Base-by-base conservation (phyloP, 257 asterid species). In the Avicennia marina region DNA sequence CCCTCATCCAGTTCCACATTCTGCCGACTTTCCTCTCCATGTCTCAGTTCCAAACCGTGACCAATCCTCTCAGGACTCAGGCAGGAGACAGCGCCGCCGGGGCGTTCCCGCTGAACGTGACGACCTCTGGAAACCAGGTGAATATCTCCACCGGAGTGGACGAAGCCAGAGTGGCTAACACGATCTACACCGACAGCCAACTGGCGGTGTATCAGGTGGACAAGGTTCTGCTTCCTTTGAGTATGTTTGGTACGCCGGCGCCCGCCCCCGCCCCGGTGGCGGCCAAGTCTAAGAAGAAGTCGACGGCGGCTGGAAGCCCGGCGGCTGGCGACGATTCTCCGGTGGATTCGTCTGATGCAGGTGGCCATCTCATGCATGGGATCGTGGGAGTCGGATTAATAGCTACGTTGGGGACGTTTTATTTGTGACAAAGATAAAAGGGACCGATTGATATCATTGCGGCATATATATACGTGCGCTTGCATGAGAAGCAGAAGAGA, bases 201-300 rank as follows among this genome's bases (percentile, higher is more conserved):
- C 80, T 90, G 52, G 98, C 95, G 0, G 85, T 90, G 33, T 87
- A 90, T 43, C 86, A 87, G 36, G 87, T 90, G 12, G 95, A 87
- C 34, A 73, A 81, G 67, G 96, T 90, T 33, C 87, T 90, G 46
- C 96, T 80, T 9, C 98, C 98, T 6, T 6, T 82, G 52, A 81
- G 84, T 10, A 36, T 90, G 22, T 90, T 90, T 21, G 98, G 85
- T 2, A 13, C 96, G 10, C 76, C 81, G 15, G 65, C 81, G 1
- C 91, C 96, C 1, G 75, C 94, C 0, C 58, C 82, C 0, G 86
- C 81, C 0, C 88, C 90, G 12, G 41, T 22, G 31, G 58, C 74
- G 1, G 26, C 69, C 0, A 71, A 60, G 17, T 52, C 40, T 15
- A 32, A 69, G 79, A 85, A 77, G 72, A 53, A 64, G 63, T 27